Evolutionary conservation across 108 stramenopile species (phyloP).

Genomic region (Thalassiosira profunda): DNA sequence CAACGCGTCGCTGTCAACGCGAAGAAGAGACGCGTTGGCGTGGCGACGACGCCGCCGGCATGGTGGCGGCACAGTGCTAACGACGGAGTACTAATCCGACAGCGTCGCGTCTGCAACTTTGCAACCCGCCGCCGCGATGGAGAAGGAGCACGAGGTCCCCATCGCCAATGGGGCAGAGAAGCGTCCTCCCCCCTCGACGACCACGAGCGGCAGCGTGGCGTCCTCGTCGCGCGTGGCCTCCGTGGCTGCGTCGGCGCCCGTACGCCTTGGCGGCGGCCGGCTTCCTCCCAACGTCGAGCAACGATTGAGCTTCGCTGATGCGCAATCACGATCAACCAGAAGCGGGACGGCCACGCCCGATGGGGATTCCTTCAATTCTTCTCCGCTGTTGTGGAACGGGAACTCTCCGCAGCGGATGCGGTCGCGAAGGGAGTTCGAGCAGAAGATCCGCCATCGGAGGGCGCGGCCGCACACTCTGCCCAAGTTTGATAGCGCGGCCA

Average conservation of each 20-base stretch:
- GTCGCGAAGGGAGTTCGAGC: slow-evolving; percentile 15
- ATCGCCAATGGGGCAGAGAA: not conserved
- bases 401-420: slow-evolving; percentile 5
- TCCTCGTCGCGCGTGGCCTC: slow-evolving; percentile 20
- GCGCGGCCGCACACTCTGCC: too few relatives aligned
- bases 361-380: slow-evolving; percentile 16
- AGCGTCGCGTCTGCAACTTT: slow-evolving; percentile 32
- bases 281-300: too few relatives aligned
- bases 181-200: not conserved
- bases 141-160: slow-evolving; percentile 18
- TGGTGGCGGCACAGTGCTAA: slow-evolving; percentile 11
- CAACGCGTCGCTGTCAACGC: too few relatives aligned
- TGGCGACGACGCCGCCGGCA: slow-evolving; percentile 13
- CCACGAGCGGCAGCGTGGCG: slow-evolving; percentile 15
- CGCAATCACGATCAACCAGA: not conserved
- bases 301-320: not conserved
- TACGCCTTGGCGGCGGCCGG: not conserved
- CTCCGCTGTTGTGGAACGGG: not conserved
- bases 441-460: slow-evolving; percentile 12
- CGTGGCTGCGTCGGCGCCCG: slow-evolving; percentile 21
- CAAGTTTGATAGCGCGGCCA: too few relatives aligned
- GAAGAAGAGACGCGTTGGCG: too few relatives aligned
- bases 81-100: slow-evolving; percentile 18
- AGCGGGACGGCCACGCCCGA: not conserved
- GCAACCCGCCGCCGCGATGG: not conserved